Evolutionary conservation across 169 alveolate genomes (phyloP).

Genomic region (Eimeria praecox): DNA sequence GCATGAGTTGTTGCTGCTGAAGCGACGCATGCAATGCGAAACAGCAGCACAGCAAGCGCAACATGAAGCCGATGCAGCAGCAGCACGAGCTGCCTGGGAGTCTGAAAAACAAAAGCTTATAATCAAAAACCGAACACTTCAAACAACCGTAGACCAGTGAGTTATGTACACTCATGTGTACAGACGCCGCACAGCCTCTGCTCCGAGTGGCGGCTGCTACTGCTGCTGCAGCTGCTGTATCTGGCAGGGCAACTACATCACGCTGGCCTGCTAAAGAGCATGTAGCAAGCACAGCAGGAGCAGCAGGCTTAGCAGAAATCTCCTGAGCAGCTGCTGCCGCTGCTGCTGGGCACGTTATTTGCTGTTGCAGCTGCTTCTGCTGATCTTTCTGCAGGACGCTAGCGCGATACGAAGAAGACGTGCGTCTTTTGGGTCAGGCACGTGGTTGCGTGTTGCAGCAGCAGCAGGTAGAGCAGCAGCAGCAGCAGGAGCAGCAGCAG

Average conservation of each 20-base stretch:
- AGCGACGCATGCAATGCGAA: conserved; percentile 43
- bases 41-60: conserved; percentile 56
- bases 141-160: conserved; percentile 46
- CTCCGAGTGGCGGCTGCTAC: background rate
- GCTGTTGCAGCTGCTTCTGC: background rate
- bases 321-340: background rate
- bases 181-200: background rate
- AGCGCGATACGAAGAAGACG: conserved; percentile 61
- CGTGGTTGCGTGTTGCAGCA: conserved; percentile 51
- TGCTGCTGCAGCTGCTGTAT: background rate
- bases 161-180: background rate
- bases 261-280: background rate
- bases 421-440: conserved; percentile 34
- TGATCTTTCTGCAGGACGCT: conserved; percentile 49
- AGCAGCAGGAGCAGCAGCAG: conserved; percentile 4
- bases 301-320: background rate
- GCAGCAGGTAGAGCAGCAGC: background rate
- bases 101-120: conserved; percentile 23
- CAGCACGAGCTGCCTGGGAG: conserved; percentile 43
- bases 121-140: conserved; percentile 13
- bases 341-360: background rate
- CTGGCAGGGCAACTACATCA: background rate
- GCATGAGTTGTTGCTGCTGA: conserved; percentile 10
- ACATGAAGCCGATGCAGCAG: conserved; percentile 46
- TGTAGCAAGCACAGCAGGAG: background rate